These are phyloP conservation scores for Neurospora discreta DNA, from an alignment of 495 filamentous ascomycete species.

Conservation along the genomic window DNA sequence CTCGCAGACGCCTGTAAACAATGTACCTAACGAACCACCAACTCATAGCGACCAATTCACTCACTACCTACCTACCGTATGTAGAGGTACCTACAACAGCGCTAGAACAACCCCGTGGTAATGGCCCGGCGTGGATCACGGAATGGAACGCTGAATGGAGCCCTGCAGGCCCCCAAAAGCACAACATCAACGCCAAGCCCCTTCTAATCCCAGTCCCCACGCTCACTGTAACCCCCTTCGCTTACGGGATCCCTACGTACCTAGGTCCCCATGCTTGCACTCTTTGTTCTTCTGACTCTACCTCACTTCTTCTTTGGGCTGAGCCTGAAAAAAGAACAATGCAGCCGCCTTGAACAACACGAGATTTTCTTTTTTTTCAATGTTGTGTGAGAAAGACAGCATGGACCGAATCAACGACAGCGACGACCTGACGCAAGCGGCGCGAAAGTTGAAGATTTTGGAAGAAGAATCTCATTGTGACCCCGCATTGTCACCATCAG, in stretches of 20 bases:
- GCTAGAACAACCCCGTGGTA: neutral
- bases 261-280: too few species aligned
- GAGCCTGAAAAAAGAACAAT: too few species aligned
- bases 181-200: neutral
- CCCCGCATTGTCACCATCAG: neutral
- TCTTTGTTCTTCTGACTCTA: neutral
- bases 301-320: neutral
- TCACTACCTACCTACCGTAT: too few species aligned
- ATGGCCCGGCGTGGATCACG: neutral
- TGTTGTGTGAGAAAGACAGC: too few species aligned
- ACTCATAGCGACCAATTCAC: neutral
- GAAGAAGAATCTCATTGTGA: neutral
- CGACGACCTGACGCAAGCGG: neutral
- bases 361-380: too few species aligned
- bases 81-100: too few species aligned
- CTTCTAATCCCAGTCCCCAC: neutral
- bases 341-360: too few species aligned
- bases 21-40: too few species aligned
- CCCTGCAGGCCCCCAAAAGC: neutral
- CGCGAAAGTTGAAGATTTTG: neutral
- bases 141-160: neutral
- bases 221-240: neutral
- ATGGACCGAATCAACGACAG: neutral
- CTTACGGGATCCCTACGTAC: neutral
- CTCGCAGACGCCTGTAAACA: too few species aligned